Conservation (phyloP, 1,284 basidiomycete genomes). For the Bjerkandera adusta region DNA sequence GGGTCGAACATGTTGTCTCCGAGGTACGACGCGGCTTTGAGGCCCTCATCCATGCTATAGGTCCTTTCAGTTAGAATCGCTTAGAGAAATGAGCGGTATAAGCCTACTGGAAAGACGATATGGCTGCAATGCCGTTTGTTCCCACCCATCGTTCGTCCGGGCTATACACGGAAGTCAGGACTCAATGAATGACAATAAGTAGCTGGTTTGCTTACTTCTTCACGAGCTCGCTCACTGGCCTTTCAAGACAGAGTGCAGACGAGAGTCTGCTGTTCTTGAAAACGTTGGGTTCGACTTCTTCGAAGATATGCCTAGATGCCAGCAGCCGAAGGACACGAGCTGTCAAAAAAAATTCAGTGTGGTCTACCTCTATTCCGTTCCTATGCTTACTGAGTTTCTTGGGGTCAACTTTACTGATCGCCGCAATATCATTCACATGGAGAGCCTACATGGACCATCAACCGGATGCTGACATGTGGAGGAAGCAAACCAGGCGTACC, state of each 20-base stretch:
- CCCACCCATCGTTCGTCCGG: neutral
- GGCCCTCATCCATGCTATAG: slow-evolving; percentile 23
- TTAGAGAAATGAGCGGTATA: neutral
- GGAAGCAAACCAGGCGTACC: neutral
- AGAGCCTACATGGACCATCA: slow-evolving; percentile 30
- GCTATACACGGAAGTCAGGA: neutral
- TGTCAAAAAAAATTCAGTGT: slow-evolving; percentile 13
- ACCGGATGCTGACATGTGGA: neutral
- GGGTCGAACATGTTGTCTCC: slow-evolving; percentile 26
- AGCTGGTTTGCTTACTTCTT: slow-evolving; percentile 32
- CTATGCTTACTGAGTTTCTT: slow-evolving; percentile 34
- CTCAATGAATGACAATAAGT: too few species aligned
- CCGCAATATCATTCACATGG: slow-evolving; percentile 35
- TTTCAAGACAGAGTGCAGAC: slow-evolving; percentile 38
- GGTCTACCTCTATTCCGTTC: too few species aligned
- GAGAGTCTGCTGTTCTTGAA: slow-evolving; percentile 44
- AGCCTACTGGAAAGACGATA: neutral
- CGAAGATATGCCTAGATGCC: slow-evolving; percentile 40
- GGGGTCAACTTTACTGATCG: slow-evolving; percentile 27
- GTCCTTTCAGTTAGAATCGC: too few species aligned
- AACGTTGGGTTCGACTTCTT: slow-evolving; percentile 39
- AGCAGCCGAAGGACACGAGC: slow-evolving; percentile 39
- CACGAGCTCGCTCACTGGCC: slow-evolving; percentile 30
- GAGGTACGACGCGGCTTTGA: slow-evolving; percentile 27
- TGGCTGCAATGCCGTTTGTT: neutral